A percentile compares a stretch with the other conserved stretches of the same genome.
Conservation (phyloP, 2,329 filamentous ascomycete genomes). For the Amesomyces nigricolor region DNA sequence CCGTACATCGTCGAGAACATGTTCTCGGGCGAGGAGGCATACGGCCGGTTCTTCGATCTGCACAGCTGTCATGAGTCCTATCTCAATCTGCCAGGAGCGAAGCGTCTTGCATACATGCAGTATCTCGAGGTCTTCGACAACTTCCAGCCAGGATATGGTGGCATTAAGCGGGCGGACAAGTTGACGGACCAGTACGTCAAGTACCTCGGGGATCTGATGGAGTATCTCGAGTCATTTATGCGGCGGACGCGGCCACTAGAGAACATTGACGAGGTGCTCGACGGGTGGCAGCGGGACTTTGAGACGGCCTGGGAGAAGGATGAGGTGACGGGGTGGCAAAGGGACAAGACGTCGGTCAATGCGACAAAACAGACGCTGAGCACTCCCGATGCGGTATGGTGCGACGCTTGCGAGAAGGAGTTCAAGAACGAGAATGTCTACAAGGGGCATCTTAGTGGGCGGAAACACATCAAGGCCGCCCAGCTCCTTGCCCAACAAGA, state of each 20-base stretch:
- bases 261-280: slow-evolving; percentile 72
- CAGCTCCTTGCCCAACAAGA: slow-evolving; percentile 53
- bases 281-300: slow-evolving; percentile 76
- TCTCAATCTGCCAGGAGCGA: slow-evolving; percentile 81
- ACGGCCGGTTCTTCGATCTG: slow-evolving; percentile 87
- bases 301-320: slow-evolving; percentile 75
- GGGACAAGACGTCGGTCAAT: slow-evolving; percentile 41
- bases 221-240: slow-evolving; percentile 86
- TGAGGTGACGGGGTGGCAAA: slow-evolving; percentile 71
- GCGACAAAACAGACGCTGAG: slow-evolving; percentile 34
- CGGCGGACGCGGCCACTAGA: slow-evolving; percentile 78
- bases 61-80: slow-evolving; percentile 80
- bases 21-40: slow-evolving; percentile 94
- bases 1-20: slow-evolving; percentile 75
- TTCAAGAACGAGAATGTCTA: slow-evolving; percentile 96
- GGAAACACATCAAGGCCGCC: slow-evolving; percentile 86
- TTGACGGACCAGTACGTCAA: slow-evolving; percentile 87
- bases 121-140: slow-evolving; percentile 89
- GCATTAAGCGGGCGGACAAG: slow-evolving; percentile 76
- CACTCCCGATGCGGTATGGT: slow-evolving; percentile 69
- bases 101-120: slow-evolving; percentile 82
- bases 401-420: slow-evolving; percentile 84
- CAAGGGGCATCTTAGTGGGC: slow-evolving; percentile 78
- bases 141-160: slow-evolving; percentile 68
- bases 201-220: slow-evolving; percentile 74